These are phyloP conservation scores for Tulasnella calospora DNA, from an alignment of 768 basidiomycete species.

Conservation along the genomic window DNA sequence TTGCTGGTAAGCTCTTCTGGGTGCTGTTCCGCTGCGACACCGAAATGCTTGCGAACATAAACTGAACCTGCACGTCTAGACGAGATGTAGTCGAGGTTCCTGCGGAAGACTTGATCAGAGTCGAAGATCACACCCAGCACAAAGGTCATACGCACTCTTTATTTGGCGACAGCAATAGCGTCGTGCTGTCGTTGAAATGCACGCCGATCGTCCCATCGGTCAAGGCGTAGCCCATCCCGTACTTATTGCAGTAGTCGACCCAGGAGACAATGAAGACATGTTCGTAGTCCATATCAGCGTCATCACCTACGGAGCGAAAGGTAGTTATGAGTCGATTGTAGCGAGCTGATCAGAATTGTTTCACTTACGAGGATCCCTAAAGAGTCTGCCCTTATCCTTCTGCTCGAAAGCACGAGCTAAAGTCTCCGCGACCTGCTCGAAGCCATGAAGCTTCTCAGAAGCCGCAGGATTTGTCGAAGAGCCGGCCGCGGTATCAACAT, in stretches of 20 bases:
- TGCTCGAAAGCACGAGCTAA: slow-evolving; percentile 63
- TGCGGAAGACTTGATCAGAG: slow-evolving; percentile 35
- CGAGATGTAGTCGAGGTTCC: slow-evolving; percentile 85
- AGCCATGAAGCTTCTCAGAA: slow-evolving; percentile 47
- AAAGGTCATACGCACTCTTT: slow-evolving; percentile 61
- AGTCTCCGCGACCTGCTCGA: slow-evolving; percentile 59
- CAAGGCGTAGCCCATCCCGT: slow-evolving; percentile 98
- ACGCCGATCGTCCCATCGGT: slow-evolving; percentile 94
- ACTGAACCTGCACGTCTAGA: slow-evolving; percentile 58
- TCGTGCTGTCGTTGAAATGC: slow-evolving; percentile 94
- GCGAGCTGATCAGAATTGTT: neutral
- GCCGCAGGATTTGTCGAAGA: slow-evolving; percentile 29
- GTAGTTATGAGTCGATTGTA: neutral
- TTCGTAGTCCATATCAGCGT: slow-evolving; percentile 50
- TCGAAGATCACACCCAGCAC: slow-evolving; percentile 2
- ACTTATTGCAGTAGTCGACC: slow-evolving; percentile 99
- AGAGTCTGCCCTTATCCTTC: slow-evolving; percentile 56
- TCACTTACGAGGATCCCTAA: slow-evolving; percentile 54
- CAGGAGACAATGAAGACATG: slow-evolving; percentile 94
- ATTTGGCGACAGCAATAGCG: slow-evolving; percentile 75
- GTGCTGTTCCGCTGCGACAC: slow-evolving; percentile 53
- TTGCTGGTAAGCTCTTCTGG: slow-evolving; percentile 85
- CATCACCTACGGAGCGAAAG: slow-evolving; percentile 33
- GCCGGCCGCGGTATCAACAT: neutral
- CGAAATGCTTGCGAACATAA: slow-evolving; percentile 64